Percentiles rank a stretch among this genome's conserved stretches.
These are phyloP conservation scores for Kalmanozyma brasiliensis DNA, from an alignment of 1,284 basidiomycete species.

Conservation along the genomic window DNA sequence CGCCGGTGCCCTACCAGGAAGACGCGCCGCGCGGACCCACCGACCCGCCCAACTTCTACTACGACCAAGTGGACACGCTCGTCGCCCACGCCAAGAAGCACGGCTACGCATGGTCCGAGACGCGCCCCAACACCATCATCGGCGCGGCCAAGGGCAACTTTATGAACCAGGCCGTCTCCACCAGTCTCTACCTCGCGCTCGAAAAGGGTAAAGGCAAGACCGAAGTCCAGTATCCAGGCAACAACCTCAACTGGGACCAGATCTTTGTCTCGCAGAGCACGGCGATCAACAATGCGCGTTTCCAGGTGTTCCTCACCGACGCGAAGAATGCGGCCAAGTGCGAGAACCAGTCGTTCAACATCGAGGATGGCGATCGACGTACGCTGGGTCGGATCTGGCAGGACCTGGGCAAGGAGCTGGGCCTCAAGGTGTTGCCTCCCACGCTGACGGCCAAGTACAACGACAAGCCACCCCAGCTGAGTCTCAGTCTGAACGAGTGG, in stretches of 20 bases:
- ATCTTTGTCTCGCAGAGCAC: conserved; percentile 40
- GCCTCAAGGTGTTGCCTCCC: conserved; percentile 28
- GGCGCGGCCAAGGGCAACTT: conserved; percentile 48
- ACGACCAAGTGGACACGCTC: conserved; percentile 42
- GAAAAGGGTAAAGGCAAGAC: conserved; percentile 44
- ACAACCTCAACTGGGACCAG: conserved; percentile 47
- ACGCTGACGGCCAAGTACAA: conserved; percentile 25
- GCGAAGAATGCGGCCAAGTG: conserved; percentile 30
- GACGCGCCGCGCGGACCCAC: conserved; percentile 34
- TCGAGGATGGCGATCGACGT: conserved; percentile 39
- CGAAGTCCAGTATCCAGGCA: conserved; percentile 38
- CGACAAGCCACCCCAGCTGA: conserved; percentile 36
- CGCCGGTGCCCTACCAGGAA: conserved; percentile 39
- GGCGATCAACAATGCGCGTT: conserved; percentile 45
- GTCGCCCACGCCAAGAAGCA: conserved; percentile 40
- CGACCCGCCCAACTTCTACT: conserved; percentile 45
- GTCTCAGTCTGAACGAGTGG: conserved; percentile 39
- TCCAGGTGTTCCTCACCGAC: conserved; percentile 44
- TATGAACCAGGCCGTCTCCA: conserved; percentile 48
- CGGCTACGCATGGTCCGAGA: conserved; percentile 45
- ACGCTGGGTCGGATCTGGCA: conserved; percentile 44
- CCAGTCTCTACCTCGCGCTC: conserved; percentile 35
- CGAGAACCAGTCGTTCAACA: conserved; percentile 49
- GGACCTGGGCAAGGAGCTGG: conserved; percentile 34
- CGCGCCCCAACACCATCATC: conserved; percentile 48